Evolutionary conservation across 192 early-diverging fungal genomes (phyloP).

Genomic region (Coemansia sp.): DNA sequence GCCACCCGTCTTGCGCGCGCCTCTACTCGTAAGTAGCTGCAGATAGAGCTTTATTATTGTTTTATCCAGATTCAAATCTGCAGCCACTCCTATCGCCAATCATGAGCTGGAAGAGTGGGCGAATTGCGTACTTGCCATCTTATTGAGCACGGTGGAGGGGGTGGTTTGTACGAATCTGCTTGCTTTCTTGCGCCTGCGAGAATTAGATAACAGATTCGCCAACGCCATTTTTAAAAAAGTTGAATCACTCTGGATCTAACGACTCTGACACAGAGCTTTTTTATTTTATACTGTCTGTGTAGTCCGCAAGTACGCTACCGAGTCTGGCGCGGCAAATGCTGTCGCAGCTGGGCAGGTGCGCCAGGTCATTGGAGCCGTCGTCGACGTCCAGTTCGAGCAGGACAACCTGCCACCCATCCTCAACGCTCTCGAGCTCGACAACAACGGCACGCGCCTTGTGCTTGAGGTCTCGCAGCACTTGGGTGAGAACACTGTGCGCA

Average conservation of each 20-base stretch:
- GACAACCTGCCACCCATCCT: conserved; percentile 88
- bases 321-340: conserved; percentile 44
- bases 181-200: neutral
- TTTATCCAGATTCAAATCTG: neutral
- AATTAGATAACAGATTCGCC: neutral
- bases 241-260: neutral
- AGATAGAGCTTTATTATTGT: neutral
- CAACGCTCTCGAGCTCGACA: conserved; percentile 94
- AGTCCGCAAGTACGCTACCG: conserved; percentile 65
- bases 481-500: conserved; percentile 98
- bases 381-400: conserved; percentile 94
- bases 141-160: neutral
- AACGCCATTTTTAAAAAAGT: neutral
- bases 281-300: neutral
- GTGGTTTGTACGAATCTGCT: neutral
- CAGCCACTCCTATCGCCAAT: neutral
- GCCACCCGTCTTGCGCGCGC: conserved; percentile 28
- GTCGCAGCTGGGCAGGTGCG: conserved; percentile 75
- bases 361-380: conserved; percentile 96
- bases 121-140: neutral
- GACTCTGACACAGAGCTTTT: neutral
- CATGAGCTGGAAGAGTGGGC: neutral
- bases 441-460: conserved; percentile 78
- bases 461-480: conserved; percentile 95
- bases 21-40: conserved; percentile 34